Evolutionary conservation across 2,329 filamentous ascomycete genomes (phyloP).

Genomic region (Colletotrichum eleusines): DNA sequence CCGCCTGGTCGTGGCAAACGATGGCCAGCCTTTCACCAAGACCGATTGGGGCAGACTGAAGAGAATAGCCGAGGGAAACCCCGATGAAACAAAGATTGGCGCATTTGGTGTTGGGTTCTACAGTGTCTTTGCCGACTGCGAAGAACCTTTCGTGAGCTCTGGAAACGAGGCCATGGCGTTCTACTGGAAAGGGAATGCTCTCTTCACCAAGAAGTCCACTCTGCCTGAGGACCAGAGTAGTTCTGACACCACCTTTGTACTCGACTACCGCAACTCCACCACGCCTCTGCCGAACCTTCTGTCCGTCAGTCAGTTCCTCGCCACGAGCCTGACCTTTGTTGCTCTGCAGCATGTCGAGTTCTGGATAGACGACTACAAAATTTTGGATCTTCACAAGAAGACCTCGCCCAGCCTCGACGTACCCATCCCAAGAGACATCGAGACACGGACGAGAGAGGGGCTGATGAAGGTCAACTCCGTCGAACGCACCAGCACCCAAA

Average conservation of each 20-base stretch:
- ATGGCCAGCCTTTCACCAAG: conserved; percentile 87
- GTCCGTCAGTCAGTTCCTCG: conserved; percentile 90
- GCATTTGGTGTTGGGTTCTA: conserved; percentile 99
- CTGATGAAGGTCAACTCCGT: conserved; percentile 89
- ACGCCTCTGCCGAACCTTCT: conserved; percentile 89
- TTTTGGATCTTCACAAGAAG: conserved; percentile 86
- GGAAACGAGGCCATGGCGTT: conserved; percentile 96
- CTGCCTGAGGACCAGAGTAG: conserved; percentile 75
- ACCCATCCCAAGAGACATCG: conserved; percentile 80
- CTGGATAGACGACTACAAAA: conserved; percentile 87
- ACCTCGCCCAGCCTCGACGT: conserved; percentile 81
- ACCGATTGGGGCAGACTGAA: conserved; percentile 96
- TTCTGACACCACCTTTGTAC: conserved; percentile 87
- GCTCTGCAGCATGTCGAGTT: conserved; percentile 89
- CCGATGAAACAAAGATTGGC: conserved; percentile 98
- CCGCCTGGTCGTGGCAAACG: conserved; percentile 90
- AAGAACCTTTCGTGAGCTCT: conserved; percentile 96
- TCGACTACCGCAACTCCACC: conserved; percentile 91
- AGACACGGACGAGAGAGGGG: conserved; percentile 85
- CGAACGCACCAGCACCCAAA: conserved; percentile 88
- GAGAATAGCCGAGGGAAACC: conserved; percentile 98
- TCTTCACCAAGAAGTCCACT: conserved; percentile 90
- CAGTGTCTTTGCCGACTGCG: conserved; percentile 97
- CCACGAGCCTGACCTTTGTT: conserved; percentile 96
- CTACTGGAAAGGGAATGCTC: conserved; percentile 98